phyloP scores from a whole-genome alignment of 129 eudicot species.

The Tagetes patula region DNA sequence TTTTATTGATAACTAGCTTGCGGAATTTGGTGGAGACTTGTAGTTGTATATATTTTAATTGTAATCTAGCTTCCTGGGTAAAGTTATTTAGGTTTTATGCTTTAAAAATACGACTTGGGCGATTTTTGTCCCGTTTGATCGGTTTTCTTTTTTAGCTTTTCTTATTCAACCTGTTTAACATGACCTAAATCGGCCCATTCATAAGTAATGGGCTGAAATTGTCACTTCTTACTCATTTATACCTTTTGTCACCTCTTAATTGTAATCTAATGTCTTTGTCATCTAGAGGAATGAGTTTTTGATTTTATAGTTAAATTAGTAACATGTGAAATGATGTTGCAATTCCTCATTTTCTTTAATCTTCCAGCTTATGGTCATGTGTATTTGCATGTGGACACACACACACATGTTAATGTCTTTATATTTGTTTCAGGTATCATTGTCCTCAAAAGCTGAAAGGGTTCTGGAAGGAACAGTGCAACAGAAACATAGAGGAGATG shows the following conservation, averaged over 20 bases:
- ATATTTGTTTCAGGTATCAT: slow-evolving; percentile 61
- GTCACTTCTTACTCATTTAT: slow-evolving; percentile 3
- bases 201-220: not conserved
- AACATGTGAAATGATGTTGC: slow-evolving; percentile 8
- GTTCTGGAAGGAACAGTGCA: slow-evolving; percentile 67
- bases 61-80: not conserved
- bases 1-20: not conserved
- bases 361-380: slow-evolving; percentile 6
- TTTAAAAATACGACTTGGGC: not conserved
- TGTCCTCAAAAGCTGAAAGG: slow-evolving; percentile 71
- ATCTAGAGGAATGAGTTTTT: slow-evolving; percentile 11
- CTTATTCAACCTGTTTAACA: not conserved
- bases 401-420: not conserved
- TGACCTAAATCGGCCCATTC: not conserved
- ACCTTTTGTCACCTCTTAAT: not conserved
- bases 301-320: not conserved
- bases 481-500: slow-evolving; percentile 66
- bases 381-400: slow-evolving; percentile 7
- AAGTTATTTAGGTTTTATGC: not conserved
- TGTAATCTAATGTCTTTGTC: not conserved
- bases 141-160: not conserved
- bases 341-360: not conserved
- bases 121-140: not conserved
- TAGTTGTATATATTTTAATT: not conserved
- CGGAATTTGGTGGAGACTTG: not conserved